Conservation (phyloP, 2,329 filamentous ascomycete species). For the Tolypocladium ophioglossoides region DNA sequence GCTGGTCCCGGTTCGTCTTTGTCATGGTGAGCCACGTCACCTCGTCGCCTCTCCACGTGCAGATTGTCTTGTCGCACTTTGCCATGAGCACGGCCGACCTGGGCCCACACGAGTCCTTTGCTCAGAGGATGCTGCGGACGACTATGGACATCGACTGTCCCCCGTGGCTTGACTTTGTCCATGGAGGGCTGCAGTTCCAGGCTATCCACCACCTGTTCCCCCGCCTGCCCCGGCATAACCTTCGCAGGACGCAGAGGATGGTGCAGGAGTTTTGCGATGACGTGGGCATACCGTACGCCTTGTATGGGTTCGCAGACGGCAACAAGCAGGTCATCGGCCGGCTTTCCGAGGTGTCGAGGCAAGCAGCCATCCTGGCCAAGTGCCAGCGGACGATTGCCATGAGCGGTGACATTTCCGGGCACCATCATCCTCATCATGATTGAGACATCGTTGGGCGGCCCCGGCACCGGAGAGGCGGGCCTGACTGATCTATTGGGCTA, state of each 20-base stretch:
- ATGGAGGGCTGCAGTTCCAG: slow-evolving; percentile 83
- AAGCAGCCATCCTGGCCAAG: slow-evolving; percentile 66
- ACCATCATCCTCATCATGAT: not conserved
- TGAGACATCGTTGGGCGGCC: not conserved
- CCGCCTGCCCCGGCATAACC: slow-evolving; percentile 74
- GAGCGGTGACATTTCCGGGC: not conserved
- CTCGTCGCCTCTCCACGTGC: slow-evolving; percentile 73
- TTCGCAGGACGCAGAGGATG: slow-evolving; percentile 62
- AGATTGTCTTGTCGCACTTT: slow-evolving; percentile 88
- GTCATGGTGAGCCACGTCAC: slow-evolving; percentile 72
- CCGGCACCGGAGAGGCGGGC: not conserved
- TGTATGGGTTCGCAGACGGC: slow-evolving; percentile 76
- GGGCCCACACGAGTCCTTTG: slow-evolving; percentile 74
- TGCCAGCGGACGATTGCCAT: slow-evolving; percentile 38
- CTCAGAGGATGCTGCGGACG: slow-evolving; percentile 82
- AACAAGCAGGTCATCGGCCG: slow-evolving; percentile 71
- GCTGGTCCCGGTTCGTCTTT: slow-evolving; percentile 60
- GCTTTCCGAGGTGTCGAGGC: slow-evolving; percentile 68
- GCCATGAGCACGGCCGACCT: slow-evolving; percentile 87
- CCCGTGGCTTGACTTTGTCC: slow-evolving; percentile 78
- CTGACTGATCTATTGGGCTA: not conserved
- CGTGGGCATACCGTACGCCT: slow-evolving; percentile 72
- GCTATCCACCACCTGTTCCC: slow-evolving; percentile 81
- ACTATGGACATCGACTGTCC: slow-evolving; percentile 92
- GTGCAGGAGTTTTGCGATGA: slow-evolving; percentile 76